These are phyloP conservation scores for Kazachstania martiniae DNA, from an alignment of 805 yeast genomes.

Conservation along the genomic window DNA sequence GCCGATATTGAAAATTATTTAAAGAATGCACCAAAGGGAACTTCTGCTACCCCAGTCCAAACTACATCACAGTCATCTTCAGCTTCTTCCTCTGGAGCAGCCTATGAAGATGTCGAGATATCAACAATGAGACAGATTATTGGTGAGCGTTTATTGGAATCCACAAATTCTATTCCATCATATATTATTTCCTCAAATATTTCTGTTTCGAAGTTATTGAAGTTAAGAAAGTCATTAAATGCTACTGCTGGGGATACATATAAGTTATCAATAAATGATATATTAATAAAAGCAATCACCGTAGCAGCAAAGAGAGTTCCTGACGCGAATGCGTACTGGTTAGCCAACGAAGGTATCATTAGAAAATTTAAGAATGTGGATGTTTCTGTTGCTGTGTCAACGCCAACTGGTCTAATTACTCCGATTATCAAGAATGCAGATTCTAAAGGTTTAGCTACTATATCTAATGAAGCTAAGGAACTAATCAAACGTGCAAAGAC, in stretches of 20 bases:
- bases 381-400: slow-evolving; percentile 96
- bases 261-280: slow-evolving; percentile 88
- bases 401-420: slow-evolving; percentile 93
- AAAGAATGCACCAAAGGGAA: slow-evolving; percentile 19
- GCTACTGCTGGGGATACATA: slow-evolving; percentile 75
- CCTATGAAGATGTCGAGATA: slow-evolving; percentile 76
- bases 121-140: slow-evolving; percentile 90
- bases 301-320: slow-evolving; percentile 86
- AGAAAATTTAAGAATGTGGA: slow-evolving; percentile 89
- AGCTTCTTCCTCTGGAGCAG: slow-evolving; percentile 37
- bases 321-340: slow-evolving; percentile 88
- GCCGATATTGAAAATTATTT: slow-evolving; percentile 74
- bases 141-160: slow-evolving; percentile 76
- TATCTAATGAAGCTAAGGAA: slow-evolving; percentile 79
- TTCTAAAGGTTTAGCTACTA: slow-evolving; percentile 70
- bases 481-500: slow-evolving; percentile 93
- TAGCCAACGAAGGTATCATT: slow-evolving; percentile 77
- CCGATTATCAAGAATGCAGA: slow-evolving; percentile 90
- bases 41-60: slow-evolving; percentile 28
- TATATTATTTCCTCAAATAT: slow-evolving; percentile 83
- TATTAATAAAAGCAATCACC: slow-evolving; percentile 89
- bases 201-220: slow-evolving; percentile 80
- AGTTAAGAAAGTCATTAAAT: slow-evolving; percentile 84
- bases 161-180: slow-evolving; percentile 81
- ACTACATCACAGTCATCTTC: slow-evolving; percentile 37